Percentiles rank a stretch among this genome's conserved stretches.
These are phyloP conservation scores for Ambrosiella xylebori DNA, from an alignment of 2,329 filamentous ascomycete species.

Conservation along the genomic window DNA sequence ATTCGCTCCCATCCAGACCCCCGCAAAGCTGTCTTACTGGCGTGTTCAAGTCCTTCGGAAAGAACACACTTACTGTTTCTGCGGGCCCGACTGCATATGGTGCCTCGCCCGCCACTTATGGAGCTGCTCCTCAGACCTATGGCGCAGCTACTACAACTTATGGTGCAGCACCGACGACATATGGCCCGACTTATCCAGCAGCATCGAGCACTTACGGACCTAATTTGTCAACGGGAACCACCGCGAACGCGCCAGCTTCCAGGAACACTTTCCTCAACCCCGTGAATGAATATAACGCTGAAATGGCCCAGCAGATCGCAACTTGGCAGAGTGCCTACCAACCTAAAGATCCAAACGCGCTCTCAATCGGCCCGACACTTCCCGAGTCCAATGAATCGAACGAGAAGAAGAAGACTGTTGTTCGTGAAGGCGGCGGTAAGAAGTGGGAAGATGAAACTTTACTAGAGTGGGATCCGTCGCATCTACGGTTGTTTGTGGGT, in stretches of 20 bases:
- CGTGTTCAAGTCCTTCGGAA: conserved; percentile 32
- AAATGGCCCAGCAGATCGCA: conserved; percentile 60
- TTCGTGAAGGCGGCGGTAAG: conserved; percentile 76
- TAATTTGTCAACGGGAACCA: background rate
- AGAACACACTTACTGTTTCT: conserved; percentile 17
- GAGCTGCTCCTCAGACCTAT: conserved; percentile 21
- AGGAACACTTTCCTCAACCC: conserved; percentile 65
- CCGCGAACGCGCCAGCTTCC: conserved; percentile 39
- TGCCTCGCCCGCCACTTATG: conserved; percentile 3
- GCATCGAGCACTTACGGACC: conserved; percentile 1
- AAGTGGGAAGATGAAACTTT: conserved; percentile 79
- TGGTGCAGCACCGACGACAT: conserved; percentile 15
- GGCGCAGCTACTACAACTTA: conserved; percentile 19
- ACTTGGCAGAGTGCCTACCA: conserved; percentile 89
- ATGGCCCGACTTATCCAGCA: background rate
- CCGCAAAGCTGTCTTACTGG: conserved; percentile 37
- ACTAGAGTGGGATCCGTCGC: conserved; percentile 88
- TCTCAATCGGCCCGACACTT: conserved; percentile 16
- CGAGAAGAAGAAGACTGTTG: conserved; percentile 70
- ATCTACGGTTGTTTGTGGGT: conserved; percentile 88
- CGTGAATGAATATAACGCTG: conserved; percentile 25
- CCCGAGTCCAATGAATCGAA: conserved; percentile 19
- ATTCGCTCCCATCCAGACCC: conserved; percentile 62
- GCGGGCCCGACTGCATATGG: conserved; percentile 23
- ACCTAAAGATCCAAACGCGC: conserved; percentile 35